phyloP scores from a whole-genome alignment of 1,284 basidiomycete species.

The Schizophyllum amplum region DNA sequence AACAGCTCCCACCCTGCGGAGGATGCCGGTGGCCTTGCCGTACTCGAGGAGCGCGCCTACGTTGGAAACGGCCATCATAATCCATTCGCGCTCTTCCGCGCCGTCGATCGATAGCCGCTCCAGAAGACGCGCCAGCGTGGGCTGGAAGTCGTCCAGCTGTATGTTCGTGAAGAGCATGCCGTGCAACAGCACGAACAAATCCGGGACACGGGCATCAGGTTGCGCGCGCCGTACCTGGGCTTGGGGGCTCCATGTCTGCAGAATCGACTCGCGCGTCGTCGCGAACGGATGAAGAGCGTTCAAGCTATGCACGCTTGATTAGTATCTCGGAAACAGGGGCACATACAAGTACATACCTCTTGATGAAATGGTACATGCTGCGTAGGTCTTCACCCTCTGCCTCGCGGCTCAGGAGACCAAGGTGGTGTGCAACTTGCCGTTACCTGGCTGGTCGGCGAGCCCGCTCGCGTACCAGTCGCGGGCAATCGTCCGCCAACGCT shows the following conservation, averaged over 20 bases:
- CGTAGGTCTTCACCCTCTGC: conserved; percentile 79
- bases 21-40: conserved; percentile 66
- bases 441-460: conserved; percentile 82
- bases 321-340: conserved; percentile 3
- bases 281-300: conserved; percentile 84
- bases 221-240: conserved; percentile 65
- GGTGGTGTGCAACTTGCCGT: conserved; percentile 91
- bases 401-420: conserved; percentile 84
- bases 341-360: conserved; percentile 55
- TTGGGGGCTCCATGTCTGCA: conserved; percentile 75
- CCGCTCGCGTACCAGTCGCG: conserved; percentile 91
- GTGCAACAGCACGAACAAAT: conserved; percentile 87
- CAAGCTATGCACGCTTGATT: conserved; percentile 44
- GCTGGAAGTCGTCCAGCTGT: conserved; percentile 84
- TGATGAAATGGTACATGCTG: conserved; percentile 90
- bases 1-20: conserved; percentile 50
- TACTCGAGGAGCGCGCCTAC: conserved; percentile 83
- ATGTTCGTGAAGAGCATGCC: conserved; percentile 96
- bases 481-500: conserved; percentile 86
- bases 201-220: conserved; percentile 71
- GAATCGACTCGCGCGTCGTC: conserved; percentile 81
- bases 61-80: conserved; percentile 90
- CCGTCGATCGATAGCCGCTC: conserved; percentile 80
- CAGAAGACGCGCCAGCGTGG: conserved; percentile 76
- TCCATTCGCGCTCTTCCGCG: conserved; percentile 85